These are phyloP conservation scores for Alternaria ventricosa DNA, from an alignment of 2,329 filamentous ascomycete genomes.

Conservation along the genomic window DNA sequence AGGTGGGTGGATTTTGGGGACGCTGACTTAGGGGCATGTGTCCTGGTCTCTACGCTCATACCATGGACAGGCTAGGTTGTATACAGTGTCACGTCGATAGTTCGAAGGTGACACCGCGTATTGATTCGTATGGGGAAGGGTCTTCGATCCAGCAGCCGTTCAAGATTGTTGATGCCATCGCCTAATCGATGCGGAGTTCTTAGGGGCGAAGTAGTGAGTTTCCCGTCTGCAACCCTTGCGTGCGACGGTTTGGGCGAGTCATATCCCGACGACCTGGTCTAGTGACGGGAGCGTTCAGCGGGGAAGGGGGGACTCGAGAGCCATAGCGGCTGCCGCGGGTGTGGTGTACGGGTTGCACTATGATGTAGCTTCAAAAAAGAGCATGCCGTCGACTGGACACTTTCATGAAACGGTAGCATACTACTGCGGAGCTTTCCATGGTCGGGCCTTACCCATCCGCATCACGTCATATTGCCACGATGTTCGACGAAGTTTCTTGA, in stretches of 20 bases:
- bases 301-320: constrained; percentile 2
- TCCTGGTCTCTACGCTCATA: constrained; percentile 5
- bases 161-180: constrained; percentile 25
- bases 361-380: neutral
- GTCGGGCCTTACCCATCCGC: fast-evolving
- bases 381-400: fast-evolving
- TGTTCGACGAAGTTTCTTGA: neutral
- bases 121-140: constrained; percentile 10
- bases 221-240: too few relatives aligned
- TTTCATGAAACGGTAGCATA: neutral
- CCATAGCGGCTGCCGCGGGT: neutral
- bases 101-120: constrained; percentile 21
- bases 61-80: constrained; percentile 3
- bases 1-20: too few relatives aligned
- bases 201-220: neutral
- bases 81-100: constrained; percentile 16
- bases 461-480: neutral
- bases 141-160: constrained; percentile 19
- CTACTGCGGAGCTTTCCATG: neutral
- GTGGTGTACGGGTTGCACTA: neutral
- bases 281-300: constrained; percentile 23
- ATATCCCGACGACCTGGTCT: constrained; percentile 32
- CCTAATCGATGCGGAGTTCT: constrained; percentile 21
- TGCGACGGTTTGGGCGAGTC: constrained; percentile 18
- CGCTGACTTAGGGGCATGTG: neutral